Base-by-base conservation (phyloP, 2,329 filamentous ascomycete species). In the Cercospora brassicicola region DNA sequence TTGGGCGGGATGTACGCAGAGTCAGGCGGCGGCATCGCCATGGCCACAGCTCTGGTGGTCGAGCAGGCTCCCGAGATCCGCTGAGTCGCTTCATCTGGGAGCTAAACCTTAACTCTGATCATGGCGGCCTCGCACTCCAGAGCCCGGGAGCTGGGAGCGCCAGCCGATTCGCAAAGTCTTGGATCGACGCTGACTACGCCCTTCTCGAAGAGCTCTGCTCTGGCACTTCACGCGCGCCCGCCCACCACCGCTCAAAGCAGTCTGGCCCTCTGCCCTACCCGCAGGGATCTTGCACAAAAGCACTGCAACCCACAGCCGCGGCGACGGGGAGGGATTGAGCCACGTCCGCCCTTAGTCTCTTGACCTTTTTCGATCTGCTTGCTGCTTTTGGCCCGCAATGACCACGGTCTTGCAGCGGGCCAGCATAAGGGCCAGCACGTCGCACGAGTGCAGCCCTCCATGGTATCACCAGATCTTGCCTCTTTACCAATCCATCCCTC, bases 281-380 rank as follows among this genome's bases (percentile, higher is more conserved):
- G 76, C 78, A 76, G 74, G 80, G 79, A 79, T 80, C 74, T 75
- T 74, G 75, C 76, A 76, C 77, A 74, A 76, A 70, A 71, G 62
- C 73, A 71, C 76, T 79, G 78, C 78, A 79, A 80, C 79, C 73
- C 80, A 80, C 79, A 76, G 71, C 76, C 79, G 79, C 78, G 80
- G 79, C 78, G 78, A 77, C 80, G 79, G 80, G 77, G 64, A 76
- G 73, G 77, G 72, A 72, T 67, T 66, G 69, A 73, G 73, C 72
- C 71, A 74, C 73, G 71, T 79, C 78, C 79, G 57, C 67, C 77
- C 79, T 75, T 76, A 75, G 79, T 79, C 74, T 76, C 77, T 78
- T 74, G 76, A 23, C 79, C 74, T 72, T 20, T 36, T 72, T 76
- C 76, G 72, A 71, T 76, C 71, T 73, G 70, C 72, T 75, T 78